These are phyloP conservation scores for Scenedesmus sp. DNA, from an alignment of 163 green algal species.

Conservation along the genomic window DNA sequence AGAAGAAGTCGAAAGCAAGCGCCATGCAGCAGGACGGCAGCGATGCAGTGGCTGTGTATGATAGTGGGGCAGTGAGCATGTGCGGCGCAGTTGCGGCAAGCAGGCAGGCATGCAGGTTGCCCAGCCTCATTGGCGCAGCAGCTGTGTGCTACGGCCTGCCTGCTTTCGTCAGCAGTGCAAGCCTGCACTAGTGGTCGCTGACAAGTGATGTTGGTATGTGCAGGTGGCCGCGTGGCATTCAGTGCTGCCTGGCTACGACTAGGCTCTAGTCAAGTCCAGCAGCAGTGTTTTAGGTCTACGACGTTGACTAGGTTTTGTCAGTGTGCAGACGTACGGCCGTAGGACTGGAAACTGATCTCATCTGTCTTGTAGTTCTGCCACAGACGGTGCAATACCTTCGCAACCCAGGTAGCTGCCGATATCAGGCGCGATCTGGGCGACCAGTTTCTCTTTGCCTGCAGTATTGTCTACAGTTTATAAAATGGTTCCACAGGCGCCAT, in stretches of 20 bases:
- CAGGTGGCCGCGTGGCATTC: neutral
- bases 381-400: too few relatives aligned
- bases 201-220: neutral
- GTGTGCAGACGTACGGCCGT: neutral
- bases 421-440: neutral
- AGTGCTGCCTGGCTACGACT: neutral
- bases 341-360: too few relatives aligned
- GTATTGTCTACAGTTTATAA: too few relatives aligned
- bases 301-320: neutral
- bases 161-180: neutral
- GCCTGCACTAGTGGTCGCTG: neutral
- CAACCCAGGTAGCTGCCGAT: too few relatives aligned
- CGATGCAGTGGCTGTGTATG: neutral
- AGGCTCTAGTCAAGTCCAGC: neutral
- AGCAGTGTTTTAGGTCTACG: neutral
- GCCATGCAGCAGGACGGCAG: neutral
- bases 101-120: constrained; percentile 82
- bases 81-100: neutral
- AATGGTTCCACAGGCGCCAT: neutral
- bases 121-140: constrained; percentile 89
- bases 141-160: constrained; percentile 95
- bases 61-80: neutral
- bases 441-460: too few relatives aligned
- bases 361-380: neutral
- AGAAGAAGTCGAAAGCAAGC: neutral